Percentiles rank a stretch among this genome's conserved stretches.
phyloP scores from a whole-genome alignment of 2,329 filamentous ascomycete genomes.

The Monilinia fructicola region DNA sequence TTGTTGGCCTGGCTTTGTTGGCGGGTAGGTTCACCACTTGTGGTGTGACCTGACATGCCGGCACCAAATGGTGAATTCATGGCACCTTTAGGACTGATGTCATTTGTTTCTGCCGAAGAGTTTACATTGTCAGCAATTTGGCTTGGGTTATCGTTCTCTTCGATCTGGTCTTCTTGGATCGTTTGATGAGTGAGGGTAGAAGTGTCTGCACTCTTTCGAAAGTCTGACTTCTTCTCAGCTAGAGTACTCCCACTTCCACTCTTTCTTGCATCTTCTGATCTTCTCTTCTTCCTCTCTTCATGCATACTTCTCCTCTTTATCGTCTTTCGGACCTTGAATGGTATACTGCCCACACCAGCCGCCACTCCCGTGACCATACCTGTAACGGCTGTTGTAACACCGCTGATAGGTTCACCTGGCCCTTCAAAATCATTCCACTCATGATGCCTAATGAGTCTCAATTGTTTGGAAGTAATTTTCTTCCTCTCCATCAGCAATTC shows the following conservation, averaged over 20 bases:
- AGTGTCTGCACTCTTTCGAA: conserved; percentile 2
- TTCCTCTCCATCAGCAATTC: conserved; percentile 62
- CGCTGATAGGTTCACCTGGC: conserved; percentile 70
- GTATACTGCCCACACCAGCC: conserved; percentile 63
- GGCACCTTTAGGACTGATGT: neutral
- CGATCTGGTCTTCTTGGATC: conserved; percentile 8
- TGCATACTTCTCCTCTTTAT: conserved; percentile 55
- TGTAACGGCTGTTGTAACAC: conserved; percentile 61
- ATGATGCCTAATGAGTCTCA: conserved; percentile 63
- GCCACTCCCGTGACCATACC: conserved; percentile 58
- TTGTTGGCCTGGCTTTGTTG: conserved; percentile 14
- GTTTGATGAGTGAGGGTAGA: conserved; percentile 7
- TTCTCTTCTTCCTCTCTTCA: conserved; percentile 43
- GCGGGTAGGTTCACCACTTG: conserved; percentile 27
- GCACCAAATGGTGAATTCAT: neutral
- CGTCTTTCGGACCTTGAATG: conserved; percentile 59
- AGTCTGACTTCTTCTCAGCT: conserved; percentile 8
- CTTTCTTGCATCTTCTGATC: conserved; percentile 29
- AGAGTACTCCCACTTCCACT: conserved; percentile 22
- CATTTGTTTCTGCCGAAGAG: neutral
- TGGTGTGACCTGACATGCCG: conserved; percentile 14
- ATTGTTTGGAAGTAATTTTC: conserved; percentile 61
- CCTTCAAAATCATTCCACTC: conserved; percentile 80
- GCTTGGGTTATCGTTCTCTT: neutral
- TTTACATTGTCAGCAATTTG: no score